These are phyloP conservation scores for Chaetomium globosum DNA, from an alignment of 2,329 filamentous ascomycete genomes.

Conservation along the genomic window DNA sequence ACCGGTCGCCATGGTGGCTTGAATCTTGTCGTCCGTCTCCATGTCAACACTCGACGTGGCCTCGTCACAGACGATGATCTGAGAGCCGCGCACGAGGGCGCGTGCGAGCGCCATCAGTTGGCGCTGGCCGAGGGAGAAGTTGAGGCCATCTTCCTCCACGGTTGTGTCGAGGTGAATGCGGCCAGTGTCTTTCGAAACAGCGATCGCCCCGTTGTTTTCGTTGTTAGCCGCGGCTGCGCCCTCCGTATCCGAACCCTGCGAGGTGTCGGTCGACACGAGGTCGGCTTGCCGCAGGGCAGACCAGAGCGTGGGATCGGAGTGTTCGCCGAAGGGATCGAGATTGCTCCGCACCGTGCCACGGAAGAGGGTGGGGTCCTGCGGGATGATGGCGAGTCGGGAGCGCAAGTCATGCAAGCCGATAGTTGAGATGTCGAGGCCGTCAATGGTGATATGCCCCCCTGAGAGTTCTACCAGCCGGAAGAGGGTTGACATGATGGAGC, in stretches of 20 bases:
- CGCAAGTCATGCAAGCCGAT: slow-evolving; percentile 76
- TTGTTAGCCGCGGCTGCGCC: slow-evolving; percentile 38
- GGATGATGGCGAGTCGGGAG: slow-evolving; percentile 77
- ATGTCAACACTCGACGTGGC: slow-evolving; percentile 92
- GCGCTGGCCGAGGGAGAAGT: slow-evolving; percentile 92
- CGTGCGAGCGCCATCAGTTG: slow-evolving; percentile 94
- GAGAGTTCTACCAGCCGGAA: slow-evolving; percentile 74
- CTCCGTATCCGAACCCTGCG: slow-evolving; percentile 42
- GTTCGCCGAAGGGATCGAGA: slow-evolving; percentile 78
- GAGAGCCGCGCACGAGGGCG: slow-evolving; percentile 81
- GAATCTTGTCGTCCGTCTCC: slow-evolving; percentile 95
- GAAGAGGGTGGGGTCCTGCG: slow-evolving; percentile 83
- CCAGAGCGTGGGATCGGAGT: slow-evolving; percentile 78
- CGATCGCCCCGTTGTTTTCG: slow-evolving; percentile 32
- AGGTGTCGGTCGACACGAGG: slow-evolving; percentile 56
- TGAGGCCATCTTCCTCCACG: slow-evolving; percentile 93
- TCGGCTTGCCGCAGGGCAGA: slow-evolving; percentile 75
- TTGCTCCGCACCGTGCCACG: slow-evolving; percentile 77
- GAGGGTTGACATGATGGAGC: slow-evolving; percentile 78
- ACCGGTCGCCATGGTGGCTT: slow-evolving; percentile 79
- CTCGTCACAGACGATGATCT: slow-evolving; percentile 96
- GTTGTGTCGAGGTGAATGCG: slow-evolving; percentile 80
- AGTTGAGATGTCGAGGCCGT: slow-evolving; percentile 69
- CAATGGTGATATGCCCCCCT: slow-evolving; percentile 64
- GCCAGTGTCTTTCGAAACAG: slow-evolving; percentile 41